Base-by-base conservation (phyloP, 495 filamentous ascomycete genomes). In the Tuber indicum region DNA sequence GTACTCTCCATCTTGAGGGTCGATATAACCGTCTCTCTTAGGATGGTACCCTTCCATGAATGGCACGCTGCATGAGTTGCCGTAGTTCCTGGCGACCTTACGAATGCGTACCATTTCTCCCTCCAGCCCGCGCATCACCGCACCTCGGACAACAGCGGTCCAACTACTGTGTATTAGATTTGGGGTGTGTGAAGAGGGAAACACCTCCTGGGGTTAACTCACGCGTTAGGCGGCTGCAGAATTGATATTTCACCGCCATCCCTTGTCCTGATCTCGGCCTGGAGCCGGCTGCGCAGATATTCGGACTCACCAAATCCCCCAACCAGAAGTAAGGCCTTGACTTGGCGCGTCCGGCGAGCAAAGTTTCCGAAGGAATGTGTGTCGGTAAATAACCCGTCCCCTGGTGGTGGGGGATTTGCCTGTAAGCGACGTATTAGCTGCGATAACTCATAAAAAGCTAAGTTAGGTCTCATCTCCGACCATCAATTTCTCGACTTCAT, bases 241-340 rank as follows among this genome's bases (percentile, higher is more conserved):
- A 79, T 72, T n/a, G 23, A 5, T n/a, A n/a, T 7, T n/a, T 52
- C 23, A 21, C 5, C n/a, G 21, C 21, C 47, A n/a, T n/a, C 21
- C 1, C n/a, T 52, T 9, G 87, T 88, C 79, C 89, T 89, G 82
- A 92, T 92, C 81, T 92, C 89, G 66, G 84, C 82, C 77, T 91
- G 90, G 76, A 93, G 85, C 14, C 88, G 86, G 58, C 86, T 88
- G 85, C 91, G 91, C 6, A 92, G 86, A 82, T 91, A 91, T 41
- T 89, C 87, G 78, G 88, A 91, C 78, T 91, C 88, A 0, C 90
- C 90, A 83, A 91, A 91, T 16, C 89, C 90, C 44, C 90, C 91
- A n/a, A 92, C 90, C 14, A 92, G 86, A 72, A 91, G 87, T 74
- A 92, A 87, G 26, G 44, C 74, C 72, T 76, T 52, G 47, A n/a